Base-by-base conservation (phyloP, 75 land plant species). In the Sequoiadendron giganteum region DNA sequence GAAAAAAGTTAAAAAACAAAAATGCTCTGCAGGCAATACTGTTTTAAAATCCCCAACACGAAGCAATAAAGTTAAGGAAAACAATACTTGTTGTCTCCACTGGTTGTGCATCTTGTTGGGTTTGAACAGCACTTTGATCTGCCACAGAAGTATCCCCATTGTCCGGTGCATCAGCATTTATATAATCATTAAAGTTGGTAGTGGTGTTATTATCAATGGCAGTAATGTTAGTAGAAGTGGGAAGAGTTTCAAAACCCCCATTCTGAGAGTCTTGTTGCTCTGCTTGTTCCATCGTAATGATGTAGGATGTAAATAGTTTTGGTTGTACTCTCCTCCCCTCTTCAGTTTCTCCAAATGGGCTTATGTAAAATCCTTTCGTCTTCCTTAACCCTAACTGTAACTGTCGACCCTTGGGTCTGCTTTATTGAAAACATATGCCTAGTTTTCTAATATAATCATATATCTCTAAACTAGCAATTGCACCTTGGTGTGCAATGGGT, bases 221-320 rank as follows among this genome's bases (percentile, higher is more conserved):
- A 68, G 10, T 19, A 36, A 61, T 61, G 1, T 61, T 21, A 61
- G 68, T 61, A 5, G 76, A 5, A 8, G 76, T 32, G 5, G 76
- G 34, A n/a, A 72, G 76, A 72, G 76, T 72, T 72, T 72, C 76
- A 8, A 72, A 72, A 72, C 76, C 76, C 34, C 76, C 76, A 72
- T 72, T 72, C 2, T 72, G 34, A 72, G 76, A n/a, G 34, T 18
- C 36, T 10, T 72, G 76, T 9, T 32, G 34, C 30, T 72, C 65
- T 18, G 28, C 36, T 30, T 72, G 36, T 72, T 72, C 76, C 76
- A 58, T 58, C 21, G 65, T 18, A 58, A 5, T 19, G 21, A 58
- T 18, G 10, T 55, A 18, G 21, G 21, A 58, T 58, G 5, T 48
- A 2, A 45, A 3, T 45, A 19, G 25, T 18, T 3, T 21, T 18